Evolutionary conservation across 2,329 filamentous ascomycete genomes (phyloP), one percentile per base, ranked within the genome.

Genomic region (Rhynchosporium agropyri): DNA sequence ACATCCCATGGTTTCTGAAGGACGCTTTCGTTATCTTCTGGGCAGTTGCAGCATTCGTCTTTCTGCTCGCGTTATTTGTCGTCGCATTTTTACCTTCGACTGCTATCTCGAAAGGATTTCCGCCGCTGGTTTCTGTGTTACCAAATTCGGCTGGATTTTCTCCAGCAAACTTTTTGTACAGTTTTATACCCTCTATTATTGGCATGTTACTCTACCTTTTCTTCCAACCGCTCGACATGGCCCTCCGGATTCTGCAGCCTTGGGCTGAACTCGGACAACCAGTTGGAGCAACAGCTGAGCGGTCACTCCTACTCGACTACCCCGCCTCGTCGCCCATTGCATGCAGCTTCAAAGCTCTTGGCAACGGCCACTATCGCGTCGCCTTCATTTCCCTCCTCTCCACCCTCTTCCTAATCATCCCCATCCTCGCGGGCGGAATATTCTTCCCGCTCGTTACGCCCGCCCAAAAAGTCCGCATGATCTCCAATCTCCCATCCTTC

Each of bases 131-230:
- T 0, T 78, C 81, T 9, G 86, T 88, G 0, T 78, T 80, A 2
- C 85, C 91, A 0, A 79, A 83, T 3, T 71, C 77, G 0, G 79
- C 79, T 31, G 90, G 89, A 20, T 97, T 96, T 76, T 96, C 91
- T 1, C 81, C 90, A 0, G 91, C 92, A 56, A 92, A 97, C 76
- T 97, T 97, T 77, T 78, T 97, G 57, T 97, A 92, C 79, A 86
- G 84, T 65, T 92, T 93, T 75, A 61, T 93, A 28, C 90, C 90
- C 0, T 84, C 88, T 2, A 69, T 89, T 0, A 73, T 92, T 33
- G 90, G 87, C 4, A 84, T 87, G 71, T 68, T 89, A 15, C 77
- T 91, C 55, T 90, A 88, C 73, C 81, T 92, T 51, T 74, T 83
- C 57, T 87, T 91, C 74, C 84, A 89, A 65, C 82, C 84, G 38